Conservation (phyloP, 805 yeast species). For the Starmerella scarabaei region DNA sequence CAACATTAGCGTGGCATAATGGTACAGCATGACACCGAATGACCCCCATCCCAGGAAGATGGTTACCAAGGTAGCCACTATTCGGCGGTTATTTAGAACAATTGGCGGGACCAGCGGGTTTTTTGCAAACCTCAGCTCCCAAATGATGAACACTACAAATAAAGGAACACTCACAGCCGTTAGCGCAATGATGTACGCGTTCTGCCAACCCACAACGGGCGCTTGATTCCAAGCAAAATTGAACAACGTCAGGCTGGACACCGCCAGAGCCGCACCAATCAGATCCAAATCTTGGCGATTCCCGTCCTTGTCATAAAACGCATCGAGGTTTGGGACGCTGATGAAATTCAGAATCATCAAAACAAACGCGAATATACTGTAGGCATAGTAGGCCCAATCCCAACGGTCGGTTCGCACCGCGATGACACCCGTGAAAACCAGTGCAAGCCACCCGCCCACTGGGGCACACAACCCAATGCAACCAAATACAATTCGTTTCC, state of each 20-base stretch:
- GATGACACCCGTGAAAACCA: constrained; percentile 30
- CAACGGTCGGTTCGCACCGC: constrained; percentile 15
- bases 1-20: constrained; percentile 40
- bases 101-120: constrained; percentile 45
- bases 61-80: constrained; percentile 34
- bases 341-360: constrained; percentile 4
- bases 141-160: constrained; percentile 35
- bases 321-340: constrained; percentile 11
- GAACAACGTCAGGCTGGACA: constrained; percentile 46
- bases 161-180: constrained; percentile 38
- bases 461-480: constrained; percentile 52
- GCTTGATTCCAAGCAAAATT: constrained; percentile 68
- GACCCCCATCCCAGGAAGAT: constrained; percentile 63
- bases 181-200: constrained; percentile 41
- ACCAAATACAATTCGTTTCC: constrained; percentile 45
- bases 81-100: constrained; percentile 35
- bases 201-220: constrained; percentile 55
- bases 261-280: constrained; percentile 44
- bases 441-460: constrained; percentile 45
- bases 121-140: constrained; percentile 36
- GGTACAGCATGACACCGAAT: constrained; percentile 62
- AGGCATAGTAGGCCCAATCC: constrained; percentile 32
- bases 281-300: constrained; percentile 35
- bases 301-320: constrained; percentile 5
- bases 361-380: constrained; percentile 28